Conservation (phyloP, 1,139 yeast species). For the Yamadazyma conglobata region DNA sequence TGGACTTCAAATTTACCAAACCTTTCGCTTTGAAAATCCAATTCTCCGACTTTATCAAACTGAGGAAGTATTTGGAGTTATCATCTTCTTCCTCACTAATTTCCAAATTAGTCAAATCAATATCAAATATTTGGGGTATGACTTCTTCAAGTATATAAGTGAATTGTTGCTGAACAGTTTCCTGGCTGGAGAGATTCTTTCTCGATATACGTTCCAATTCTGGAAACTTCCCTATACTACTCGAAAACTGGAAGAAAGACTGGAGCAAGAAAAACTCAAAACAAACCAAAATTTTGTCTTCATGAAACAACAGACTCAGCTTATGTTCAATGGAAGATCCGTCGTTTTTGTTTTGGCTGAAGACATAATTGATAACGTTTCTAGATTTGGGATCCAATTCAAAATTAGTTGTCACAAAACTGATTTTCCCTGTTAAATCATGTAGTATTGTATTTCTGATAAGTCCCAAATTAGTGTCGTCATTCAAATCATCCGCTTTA, state of each 20-base stretch:
- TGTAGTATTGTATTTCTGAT: slow-evolving; percentile 14
- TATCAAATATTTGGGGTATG: slow-evolving; percentile 1
- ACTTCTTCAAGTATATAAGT: slow-evolving; percentile 4
- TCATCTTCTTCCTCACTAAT: background rate
- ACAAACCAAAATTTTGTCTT: slow-evolving; percentile 17
- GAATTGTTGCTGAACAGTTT: slow-evolving; percentile 7
- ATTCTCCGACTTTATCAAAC: background rate
- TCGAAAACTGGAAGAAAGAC: slow-evolving; percentile 12
- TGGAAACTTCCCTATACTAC: slow-evolving; percentile 10
- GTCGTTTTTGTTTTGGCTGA: slow-evolving; percentile 7
- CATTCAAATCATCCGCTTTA: slow-evolving; percentile 9
- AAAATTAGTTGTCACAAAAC: slow-evolving; percentile 21
- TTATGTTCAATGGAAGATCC: slow-evolving; percentile 6
- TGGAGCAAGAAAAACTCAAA: slow-evolving; percentile 17
- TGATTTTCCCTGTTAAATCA: slow-evolving; percentile 13
- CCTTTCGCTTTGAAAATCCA: slow-evolving; percentile 5
- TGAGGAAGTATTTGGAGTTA: background rate
- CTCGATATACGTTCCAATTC: slow-evolving; percentile 4
- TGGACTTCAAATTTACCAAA: slow-evolving; percentile 4
- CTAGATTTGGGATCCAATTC: slow-evolving; percentile 16
- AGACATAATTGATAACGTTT: slow-evolving; percentile 18
- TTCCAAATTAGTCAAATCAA: slow-evolving; percentile 4
- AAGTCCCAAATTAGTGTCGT: slow-evolving; percentile 11
- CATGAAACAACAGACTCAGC: slow-evolving; percentile 3
- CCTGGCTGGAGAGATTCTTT: slow-evolving; percentile 1